Evolutionary conservation across 108 stramenopile species (phyloP).

Genomic region (Cylindrotheca fusiformis): DNA sequence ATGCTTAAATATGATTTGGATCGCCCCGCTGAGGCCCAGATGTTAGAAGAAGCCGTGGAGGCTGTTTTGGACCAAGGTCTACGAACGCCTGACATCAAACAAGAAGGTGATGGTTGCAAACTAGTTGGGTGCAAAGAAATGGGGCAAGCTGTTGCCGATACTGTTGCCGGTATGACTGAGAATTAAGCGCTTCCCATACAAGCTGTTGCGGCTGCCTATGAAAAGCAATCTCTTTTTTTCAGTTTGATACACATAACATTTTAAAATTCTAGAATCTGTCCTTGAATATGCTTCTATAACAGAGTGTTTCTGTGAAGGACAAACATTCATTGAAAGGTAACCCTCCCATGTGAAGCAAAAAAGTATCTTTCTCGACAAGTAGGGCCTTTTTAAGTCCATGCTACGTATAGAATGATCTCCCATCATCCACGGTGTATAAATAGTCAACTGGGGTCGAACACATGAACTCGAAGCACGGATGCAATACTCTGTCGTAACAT

Average conservation of each 20-base stretch:
- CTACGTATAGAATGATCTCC: too few relatives aligned
- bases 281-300: background rate
- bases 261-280: background rate
- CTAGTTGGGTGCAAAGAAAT: conserved; percentile 88
- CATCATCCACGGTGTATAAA: too few relatives aligned
- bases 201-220: background rate
- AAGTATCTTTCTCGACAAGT: too few relatives aligned
- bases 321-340: too few relatives aligned
- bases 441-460: too few relatives aligned
- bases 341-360: too few relatives aligned
- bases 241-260: background rate
- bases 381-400: too few relatives aligned
- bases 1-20: conserved; percentile 96
- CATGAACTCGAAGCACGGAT: too few relatives aligned
- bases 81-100: conserved; percentile 93
- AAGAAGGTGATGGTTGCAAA: conserved; percentile 85
- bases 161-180: conserved; percentile 38
- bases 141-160: conserved; percentile 78
- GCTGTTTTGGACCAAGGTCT: conserved; percentile 84
- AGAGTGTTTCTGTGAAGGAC: background rate
- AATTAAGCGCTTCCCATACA: background rate
- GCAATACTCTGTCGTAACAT: too few relatives aligned
- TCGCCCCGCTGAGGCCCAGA: conserved; percentile 81
- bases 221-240: background rate
- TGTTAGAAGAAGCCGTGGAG: conserved; percentile 90